phyloP scores from a whole-genome alignment of 768 basidiomycete species.

The Agrocybe chaxingu region DNA sequence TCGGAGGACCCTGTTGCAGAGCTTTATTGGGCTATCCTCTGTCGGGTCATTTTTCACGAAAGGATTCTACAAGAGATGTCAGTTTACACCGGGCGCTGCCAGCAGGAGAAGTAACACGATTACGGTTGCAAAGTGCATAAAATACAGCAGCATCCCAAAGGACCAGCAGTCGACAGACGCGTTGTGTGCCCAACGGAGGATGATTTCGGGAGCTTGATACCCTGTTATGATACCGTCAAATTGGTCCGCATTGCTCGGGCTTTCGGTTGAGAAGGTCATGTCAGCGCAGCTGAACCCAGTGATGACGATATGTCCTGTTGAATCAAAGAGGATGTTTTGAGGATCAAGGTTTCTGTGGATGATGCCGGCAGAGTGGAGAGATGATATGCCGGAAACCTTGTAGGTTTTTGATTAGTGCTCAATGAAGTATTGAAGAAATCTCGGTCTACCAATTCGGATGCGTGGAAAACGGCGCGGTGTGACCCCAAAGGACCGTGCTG shows the following conservation, averaged over 20 bases:
- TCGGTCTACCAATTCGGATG: constrained; percentile 44
- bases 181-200: constrained; percentile 55
- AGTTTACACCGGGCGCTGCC: neutral
- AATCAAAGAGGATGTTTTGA: constrained; percentile 24
- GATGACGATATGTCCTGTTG: neutral
- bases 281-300: constrained; percentile 12
- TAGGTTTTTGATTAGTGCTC: neutral
- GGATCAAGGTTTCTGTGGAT: constrained; percentile 40
- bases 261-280: neutral
- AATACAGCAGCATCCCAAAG: constrained; percentile 50
- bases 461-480: constrained; percentile 37
- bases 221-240: constrained; percentile 1
- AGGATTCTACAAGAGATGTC: constrained; percentile 33
- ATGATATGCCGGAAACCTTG: constrained; percentile 39
- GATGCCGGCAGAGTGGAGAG: constrained; percentile 43
- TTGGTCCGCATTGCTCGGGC: neutral
- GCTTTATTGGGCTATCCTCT: constrained; percentile 19
- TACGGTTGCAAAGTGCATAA: constrained; percentile 47
- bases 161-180: constrained; percentile 57
- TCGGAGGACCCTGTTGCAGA: constrained; percentile 32
- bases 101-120: neutral
- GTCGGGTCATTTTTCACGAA: constrained; percentile 23
- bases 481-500: constrained; percentile 30
- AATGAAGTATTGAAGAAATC: neutral
- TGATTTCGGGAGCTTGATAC: constrained; percentile 50